A percentile compares a stretch with the other conserved stretches of the same genome.
Conservation (phyloP, 805 yeast genomes). For the Yarrowia sp. region DNA sequence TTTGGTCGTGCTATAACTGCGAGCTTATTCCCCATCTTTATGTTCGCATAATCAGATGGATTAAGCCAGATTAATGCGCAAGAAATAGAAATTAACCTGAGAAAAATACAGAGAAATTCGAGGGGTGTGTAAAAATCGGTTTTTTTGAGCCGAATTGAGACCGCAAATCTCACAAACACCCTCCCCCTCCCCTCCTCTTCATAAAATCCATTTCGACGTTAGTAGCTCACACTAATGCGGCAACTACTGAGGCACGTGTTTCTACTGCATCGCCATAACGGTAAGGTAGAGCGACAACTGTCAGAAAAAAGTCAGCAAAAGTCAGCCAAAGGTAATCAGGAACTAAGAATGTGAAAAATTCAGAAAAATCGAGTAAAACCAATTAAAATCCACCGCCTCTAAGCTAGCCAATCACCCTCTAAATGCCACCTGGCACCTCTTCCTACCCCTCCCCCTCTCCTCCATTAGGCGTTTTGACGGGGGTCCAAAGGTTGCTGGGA, state of each 20-base stretch:
- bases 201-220: not conserved
- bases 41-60: not conserved
- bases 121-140: no score
- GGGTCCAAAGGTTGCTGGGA: no score
- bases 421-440: not conserved
- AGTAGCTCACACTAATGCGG: conserved; percentile 24
- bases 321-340: no score
- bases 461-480: not conserved
- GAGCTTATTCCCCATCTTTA: conserved; percentile 1
- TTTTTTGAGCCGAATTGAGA: no score
- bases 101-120: no score
- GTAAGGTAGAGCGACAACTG: not conserved
- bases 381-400: no score
- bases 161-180: no score
- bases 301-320: no score
- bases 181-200: not conserved
- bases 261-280: not conserved
- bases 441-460: not conserved
- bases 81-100: no score
- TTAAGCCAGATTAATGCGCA: not conserved
- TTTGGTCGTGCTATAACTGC: not conserved
- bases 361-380: no score
- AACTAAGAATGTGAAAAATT: no score
- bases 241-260: conserved; percentile 15
- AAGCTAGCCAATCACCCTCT: no score